These are phyloP conservation scores for Ogataea wickerhamii DNA, from an alignment of 805 yeast species.

Conservation along the genomic window DNA sequence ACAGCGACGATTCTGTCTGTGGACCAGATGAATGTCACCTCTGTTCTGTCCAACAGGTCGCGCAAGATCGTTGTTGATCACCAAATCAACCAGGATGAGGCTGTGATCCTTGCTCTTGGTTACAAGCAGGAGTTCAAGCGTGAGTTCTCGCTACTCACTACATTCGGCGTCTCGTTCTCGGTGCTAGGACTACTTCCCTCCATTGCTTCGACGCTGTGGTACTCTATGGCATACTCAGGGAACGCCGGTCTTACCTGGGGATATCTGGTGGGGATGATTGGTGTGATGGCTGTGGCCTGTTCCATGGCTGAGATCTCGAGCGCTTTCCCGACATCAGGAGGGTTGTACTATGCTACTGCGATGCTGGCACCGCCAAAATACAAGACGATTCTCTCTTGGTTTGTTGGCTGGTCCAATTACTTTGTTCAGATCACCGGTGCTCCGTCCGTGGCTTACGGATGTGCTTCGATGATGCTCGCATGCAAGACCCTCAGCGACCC, in stretches of 20 bases:
- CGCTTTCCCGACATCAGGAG: constrained; percentile 63
- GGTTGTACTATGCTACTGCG: constrained; percentile 63
- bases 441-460: constrained; percentile 56
- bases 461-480: constrained; percentile 55
- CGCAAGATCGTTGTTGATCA: constrained; percentile 40
- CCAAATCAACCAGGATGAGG: constrained; percentile 46
- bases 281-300: constrained; percentile 53
- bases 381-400: constrained; percentile 55
- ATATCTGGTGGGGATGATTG: constrained; percentile 50
- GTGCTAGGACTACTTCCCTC: constrained; percentile 64
- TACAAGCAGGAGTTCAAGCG: constrained; percentile 62
- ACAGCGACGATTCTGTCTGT: constrained; percentile 30
- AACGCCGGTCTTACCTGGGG: constrained; percentile 63
- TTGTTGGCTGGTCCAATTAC: constrained; percentile 62
- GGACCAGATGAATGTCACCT: constrained; percentile 25
- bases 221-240: constrained; percentile 58
- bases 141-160: constrained; percentile 52
- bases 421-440: constrained; percentile 59
- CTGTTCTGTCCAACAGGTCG: constrained; percentile 24
- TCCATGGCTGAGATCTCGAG: constrained; percentile 62
- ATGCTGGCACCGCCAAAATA: constrained; percentile 54
- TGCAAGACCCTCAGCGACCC: constrained; percentile 41
- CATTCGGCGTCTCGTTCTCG: constrained; percentile 62
- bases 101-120: constrained; percentile 52
- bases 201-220: constrained; percentile 56